Percentiles rank a stretch among this genome's conserved stretches.
phyloP scores from a whole-genome alignment of 2,329 filamentous ascomycete species.

The Alternaria ventricosa region DNA sequence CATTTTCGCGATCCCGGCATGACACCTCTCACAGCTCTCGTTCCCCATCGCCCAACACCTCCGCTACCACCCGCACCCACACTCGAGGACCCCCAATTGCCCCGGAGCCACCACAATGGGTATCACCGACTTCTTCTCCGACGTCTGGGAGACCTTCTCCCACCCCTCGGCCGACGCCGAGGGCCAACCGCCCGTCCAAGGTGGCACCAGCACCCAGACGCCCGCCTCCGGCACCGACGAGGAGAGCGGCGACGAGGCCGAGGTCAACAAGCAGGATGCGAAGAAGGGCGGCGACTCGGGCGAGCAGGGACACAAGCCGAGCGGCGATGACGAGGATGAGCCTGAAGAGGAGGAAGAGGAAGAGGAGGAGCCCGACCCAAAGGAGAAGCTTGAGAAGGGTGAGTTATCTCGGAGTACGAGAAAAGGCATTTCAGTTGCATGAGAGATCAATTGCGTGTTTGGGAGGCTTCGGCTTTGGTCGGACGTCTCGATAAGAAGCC shows the following conservation, averaged over 20 bases:
- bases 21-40: constrained; percentile 25
- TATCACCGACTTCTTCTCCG: constrained; percentile 69
- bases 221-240: constrained; percentile 53
- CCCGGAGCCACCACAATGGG: constrained; percentile 58
- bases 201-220: constrained; percentile 47
- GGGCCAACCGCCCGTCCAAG: constrained; percentile 47
- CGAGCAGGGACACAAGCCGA: constrained; percentile 57
- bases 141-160: constrained; percentile 69
- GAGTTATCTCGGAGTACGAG: constrained; percentile 55
- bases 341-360: constrained; percentile 84
- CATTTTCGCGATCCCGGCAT: constrained; percentile 34
- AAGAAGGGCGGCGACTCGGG: constrained; percentile 50
- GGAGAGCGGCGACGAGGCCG: constrained; percentile 51
- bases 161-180: constrained; percentile 54
- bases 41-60: constrained; percentile 22
- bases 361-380: constrained; percentile 82
- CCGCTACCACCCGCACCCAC: constrained; percentile 16
- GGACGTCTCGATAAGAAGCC: neutral
- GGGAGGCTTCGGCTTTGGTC: no score
- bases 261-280: constrained; percentile 52
- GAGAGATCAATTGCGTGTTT: neutral
- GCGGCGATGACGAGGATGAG: constrained; percentile 65
- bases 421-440: no score
- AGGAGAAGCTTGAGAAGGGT: constrained; percentile 93
- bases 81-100: constrained; percentile 41